Evolutionary conservation across 1,139 yeast species (phyloP).

Genomic region (Yamadazyma friedrichii): DNA sequence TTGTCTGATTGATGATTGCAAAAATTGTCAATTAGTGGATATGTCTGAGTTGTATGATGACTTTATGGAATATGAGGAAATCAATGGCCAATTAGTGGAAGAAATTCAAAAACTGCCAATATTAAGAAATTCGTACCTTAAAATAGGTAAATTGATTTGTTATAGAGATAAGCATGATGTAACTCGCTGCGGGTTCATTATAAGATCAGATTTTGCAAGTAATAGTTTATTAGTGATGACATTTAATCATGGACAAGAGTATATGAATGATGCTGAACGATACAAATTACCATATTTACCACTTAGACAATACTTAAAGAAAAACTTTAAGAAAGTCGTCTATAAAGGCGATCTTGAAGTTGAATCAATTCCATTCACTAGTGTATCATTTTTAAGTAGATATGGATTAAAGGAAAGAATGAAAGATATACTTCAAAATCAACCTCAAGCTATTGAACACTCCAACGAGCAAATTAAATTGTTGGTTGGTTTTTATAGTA

Average conservation of each 20-base stretch:
- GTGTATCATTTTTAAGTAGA: slow-evolving; percentile 52
- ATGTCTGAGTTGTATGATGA: slow-evolving; percentile 46
- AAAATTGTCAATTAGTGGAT: slow-evolving; percentile 34
- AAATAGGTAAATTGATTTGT: slow-evolving; percentile 59
- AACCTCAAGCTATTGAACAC: slow-evolving; percentile 38
- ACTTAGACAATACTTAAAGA: slow-evolving; percentile 22
- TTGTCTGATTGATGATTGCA: slow-evolving; percentile 37
- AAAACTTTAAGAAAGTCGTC: slow-evolving; percentile 27
- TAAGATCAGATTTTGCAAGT: slow-evolving; percentile 34
- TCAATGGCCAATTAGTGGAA: slow-evolving; percentile 45
- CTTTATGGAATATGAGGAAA: slow-evolving; percentile 43
- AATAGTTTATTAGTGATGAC: slow-evolving; percentile 37
- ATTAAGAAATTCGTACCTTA: slow-evolving; percentile 44
- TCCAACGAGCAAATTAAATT: slow-evolving; percentile 41
- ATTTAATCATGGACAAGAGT: slow-evolving; percentile 44
- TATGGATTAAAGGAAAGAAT: slow-evolving; percentile 43
- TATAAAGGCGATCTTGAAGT: slow-evolving; percentile 36
- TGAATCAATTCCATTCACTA: slow-evolving; percentile 44
- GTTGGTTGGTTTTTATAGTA: slow-evolving; percentile 40
- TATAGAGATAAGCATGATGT: slow-evolving; percentile 47
- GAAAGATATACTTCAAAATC: slow-evolving; percentile 44
- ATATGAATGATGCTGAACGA: slow-evolving; percentile 23
- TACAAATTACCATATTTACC: slow-evolving; percentile 57
- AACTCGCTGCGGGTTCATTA: slow-evolving; percentile 54
- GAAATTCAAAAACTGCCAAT: slow-evolving; percentile 48